phyloP scores from a whole-genome alignment of 176 grass and related monocot genomes.

The barley (Hordeum vulgare) region MorexV3_pseudomolecules_assembly NC_058519.1:648111861-648112360 shows the following conservation, averaged over 20 bases:
- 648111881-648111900: conserved; percentile 12
- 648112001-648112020: neutral
- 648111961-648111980: neutral
- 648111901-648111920: neutral
- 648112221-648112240: conserved; percentile 63
- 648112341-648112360: conserved; percentile 85
- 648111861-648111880: conserved; percentile 43
- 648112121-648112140: conserved; percentile 78
- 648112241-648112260: neutral
- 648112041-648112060: neutral
- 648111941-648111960: conserved; percentile 8
- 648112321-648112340: conserved; percentile 28
- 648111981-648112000: neutral
- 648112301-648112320: neutral
- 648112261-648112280: neutral
- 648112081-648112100: neutral
- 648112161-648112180: conserved; percentile 77
- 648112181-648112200: conserved; percentile 66
- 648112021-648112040: conserved; percentile 38
- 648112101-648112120: conserved; percentile 44
- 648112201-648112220: conserved; percentile 78
- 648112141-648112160: conserved; percentile 84
- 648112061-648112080: conserved; percentile 12
- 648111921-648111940: conserved; percentile 30
- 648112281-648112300: neutral